phyloP scores from a whole-genome alignment of 1,284 basidiomycete genomes.

The Ceratobasidium sp. region DNA sequence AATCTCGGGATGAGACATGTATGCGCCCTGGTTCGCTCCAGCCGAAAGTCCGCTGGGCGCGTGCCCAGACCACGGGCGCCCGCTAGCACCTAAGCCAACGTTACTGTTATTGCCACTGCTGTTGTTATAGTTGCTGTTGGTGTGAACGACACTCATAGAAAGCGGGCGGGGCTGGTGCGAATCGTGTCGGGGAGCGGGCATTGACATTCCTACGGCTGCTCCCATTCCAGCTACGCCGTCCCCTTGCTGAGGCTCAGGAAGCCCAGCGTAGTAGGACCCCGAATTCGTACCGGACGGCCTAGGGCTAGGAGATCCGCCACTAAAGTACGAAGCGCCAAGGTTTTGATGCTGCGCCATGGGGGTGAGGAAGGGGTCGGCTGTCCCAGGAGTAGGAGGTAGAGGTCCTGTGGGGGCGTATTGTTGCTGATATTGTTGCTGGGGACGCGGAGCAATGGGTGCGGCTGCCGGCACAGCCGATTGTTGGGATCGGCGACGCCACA shows the following conservation, averaged over 20 bases:
- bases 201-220: not conserved
- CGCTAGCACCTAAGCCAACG: not conserved
- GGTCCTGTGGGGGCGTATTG: not conserved
- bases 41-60: not conserved
- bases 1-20: not conserved
- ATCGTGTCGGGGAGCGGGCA: constrained; percentile 19
- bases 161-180: constrained; percentile 17
- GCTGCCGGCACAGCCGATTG: not conserved
- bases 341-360: constrained; percentile 32
- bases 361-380: constrained; percentile 37
- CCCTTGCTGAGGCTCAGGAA: constrained; percentile 25
- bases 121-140: not conserved
- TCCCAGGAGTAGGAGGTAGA: constrained; percentile 18
- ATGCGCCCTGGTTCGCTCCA: not conserved
- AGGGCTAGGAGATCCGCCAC: not conserved
- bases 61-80: constrained; percentile 26
- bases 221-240: not conserved
- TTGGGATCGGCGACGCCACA: not conserved
- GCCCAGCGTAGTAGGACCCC: constrained; percentile 19
- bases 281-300: constrained; percentile 1
- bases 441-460: not conserved
- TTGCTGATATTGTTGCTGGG: not conserved
- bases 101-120: not conserved
- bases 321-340: constrained; percentile 29
- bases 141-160: constrained; percentile 14